phyloP scores from a whole-genome alignment of 192 early-diverging fungal genomes.

The Entophlyctis luteolus region DNA sequence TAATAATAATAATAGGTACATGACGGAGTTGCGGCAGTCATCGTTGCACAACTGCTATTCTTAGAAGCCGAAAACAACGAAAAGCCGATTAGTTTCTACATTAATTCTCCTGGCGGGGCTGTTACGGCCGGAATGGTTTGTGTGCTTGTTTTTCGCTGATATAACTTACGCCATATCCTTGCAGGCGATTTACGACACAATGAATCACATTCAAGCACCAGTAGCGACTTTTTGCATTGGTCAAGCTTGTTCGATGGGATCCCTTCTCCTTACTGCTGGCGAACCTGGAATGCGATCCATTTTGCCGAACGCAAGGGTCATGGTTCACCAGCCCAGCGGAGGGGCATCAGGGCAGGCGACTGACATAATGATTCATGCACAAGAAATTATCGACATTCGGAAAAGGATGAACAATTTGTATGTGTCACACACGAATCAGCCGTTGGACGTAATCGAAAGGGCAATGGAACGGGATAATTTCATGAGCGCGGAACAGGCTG shows the following conservation, averaged over 20 bases:
- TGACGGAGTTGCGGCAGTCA: slow-evolving; percentile 76
- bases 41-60: slow-evolving; percentile 94
- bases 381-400: slow-evolving; percentile 86
- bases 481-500: slow-evolving; percentile 84
- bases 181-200: slow-evolving; percentile 47
- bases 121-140: slow-evolving; percentile 86
- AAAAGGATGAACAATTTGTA: slow-evolving; percentile 83
- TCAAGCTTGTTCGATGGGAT: slow-evolving; percentile 98
- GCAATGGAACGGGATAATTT: slow-evolving; percentile 94
- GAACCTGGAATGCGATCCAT: slow-evolving; percentile 80
- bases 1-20: slow-evolving; percentile 45
- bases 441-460: slow-evolving; percentile 78
- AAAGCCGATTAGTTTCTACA: slow-evolving; percentile 91
- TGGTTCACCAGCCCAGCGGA: slow-evolving; percentile 98
- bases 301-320: slow-evolving; percentile 86
- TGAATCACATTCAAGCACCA: slow-evolving; percentile 86
- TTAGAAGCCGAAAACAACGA: slow-evolving; percentile 91
- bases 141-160: background rate
- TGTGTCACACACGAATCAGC: slow-evolving; percentile 78
- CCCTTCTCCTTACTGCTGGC: slow-evolving; percentile 85
- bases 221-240: slow-evolving; percentile 93
- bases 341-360: slow-evolving; percentile 90
- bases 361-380: slow-evolving; percentile 95
- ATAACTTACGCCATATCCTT: background rate
- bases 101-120: slow-evolving; percentile 95